Evolutionary conservation across 805 yeast genomes (phyloP).

Genomic region (Vanderwaltozyma tropicalis): DNA sequence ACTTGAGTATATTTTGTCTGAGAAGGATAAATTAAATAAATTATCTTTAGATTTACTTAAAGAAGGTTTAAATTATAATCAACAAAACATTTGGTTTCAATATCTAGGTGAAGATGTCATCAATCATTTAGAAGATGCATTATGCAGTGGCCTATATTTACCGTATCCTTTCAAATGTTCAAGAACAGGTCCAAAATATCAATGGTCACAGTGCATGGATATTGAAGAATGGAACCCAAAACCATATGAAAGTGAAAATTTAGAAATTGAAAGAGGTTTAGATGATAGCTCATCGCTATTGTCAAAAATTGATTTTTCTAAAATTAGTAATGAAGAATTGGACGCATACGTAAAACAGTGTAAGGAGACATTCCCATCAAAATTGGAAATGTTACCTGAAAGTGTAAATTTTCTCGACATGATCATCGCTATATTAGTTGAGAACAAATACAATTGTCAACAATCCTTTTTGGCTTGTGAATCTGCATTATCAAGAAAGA

Average conservation of each 20-base stretch:
- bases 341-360: slow-evolving; percentile 49
- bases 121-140: slow-evolving; percentile 13
- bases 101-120: slow-evolving; percentile 21
- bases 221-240: slow-evolving; percentile 5
- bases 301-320: slow-evolving; percentile 30
- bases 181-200: slow-evolving; percentile 18
- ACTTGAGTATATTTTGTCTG: slow-evolving; percentile 1
- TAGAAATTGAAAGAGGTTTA: background rate
- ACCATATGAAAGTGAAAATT: slow-evolving; percentile 4
- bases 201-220: slow-evolving; percentile 21
- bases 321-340: slow-evolving; percentile 25
- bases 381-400: slow-evolving; percentile 43
- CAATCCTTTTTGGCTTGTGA: slow-evolving; percentile 39
- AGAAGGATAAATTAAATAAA: slow-evolving; percentile 9
- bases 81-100: slow-evolving; percentile 21
- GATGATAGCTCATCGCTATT: no score
- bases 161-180: slow-evolving; percentile 24
- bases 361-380: slow-evolving; percentile 41
- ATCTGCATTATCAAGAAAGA: slow-evolving; percentile 40
- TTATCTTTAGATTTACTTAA: slow-evolving; percentile 10
- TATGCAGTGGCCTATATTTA: slow-evolving; percentile 9
- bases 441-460: slow-evolving; percentile 38
- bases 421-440: slow-evolving; percentile 45
- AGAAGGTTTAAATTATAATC: slow-evolving; percentile 4
- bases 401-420: slow-evolving; percentile 82